A percentile compares a stretch with the other conserved stretches of the same genome.
phyloP scores from a whole-genome alignment of 2,329 filamentous ascomycete genomes.

The Zymoseptoria crescenta region DNA sequence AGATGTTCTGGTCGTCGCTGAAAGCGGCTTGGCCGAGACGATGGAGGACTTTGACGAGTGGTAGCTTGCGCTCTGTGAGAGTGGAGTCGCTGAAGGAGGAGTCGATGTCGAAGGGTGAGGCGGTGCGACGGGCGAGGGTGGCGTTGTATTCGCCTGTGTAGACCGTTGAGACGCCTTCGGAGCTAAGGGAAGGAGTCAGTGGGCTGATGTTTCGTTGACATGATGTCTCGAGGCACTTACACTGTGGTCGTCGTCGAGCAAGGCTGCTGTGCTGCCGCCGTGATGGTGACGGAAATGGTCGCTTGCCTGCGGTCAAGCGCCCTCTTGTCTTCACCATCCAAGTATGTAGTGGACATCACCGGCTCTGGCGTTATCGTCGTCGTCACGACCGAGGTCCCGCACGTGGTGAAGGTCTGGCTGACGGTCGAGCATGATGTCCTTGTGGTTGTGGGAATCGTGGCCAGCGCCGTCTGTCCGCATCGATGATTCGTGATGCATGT shows the following conservation, averaged over 20 bases:
- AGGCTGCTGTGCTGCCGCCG: not conserved
- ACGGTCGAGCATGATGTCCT: slow-evolving; percentile 11
- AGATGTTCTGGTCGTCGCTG: slow-evolving; percentile 9
- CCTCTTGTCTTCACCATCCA: not conserved
- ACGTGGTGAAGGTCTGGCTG: slow-evolving; percentile 16
- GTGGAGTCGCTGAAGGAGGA: slow-evolving; percentile 4
- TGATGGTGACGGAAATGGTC: slow-evolving; percentile 2
- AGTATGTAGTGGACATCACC: slow-evolving; percentile 6
- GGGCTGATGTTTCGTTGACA: not conserved
- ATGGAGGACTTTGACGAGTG: slow-evolving; percentile 10
- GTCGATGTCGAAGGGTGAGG: slow-evolving; percentile 10
- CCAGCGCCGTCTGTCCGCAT: slow-evolving; percentile 2
- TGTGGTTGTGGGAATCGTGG: slow-evolving; percentile 11
- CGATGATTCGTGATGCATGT: slow-evolving; percentile 17
- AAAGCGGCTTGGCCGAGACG: slow-evolving; percentile 13
- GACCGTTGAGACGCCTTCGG: slow-evolving; percentile 13
- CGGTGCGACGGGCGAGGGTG: slow-evolving; percentile 17
- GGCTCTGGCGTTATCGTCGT: slow-evolving; percentile 15
- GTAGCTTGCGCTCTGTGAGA: not conserved
- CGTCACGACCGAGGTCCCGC: slow-evolving; percentile 11
- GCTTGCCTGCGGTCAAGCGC: not conserved
- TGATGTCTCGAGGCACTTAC: slow-evolving; percentile 5
- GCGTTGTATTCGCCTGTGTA: slow-evolving; percentile 21
- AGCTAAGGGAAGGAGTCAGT: slow-evolving; percentile 3
- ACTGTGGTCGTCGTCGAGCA: slow-evolving; percentile 16